Evolutionary conservation across 2,329 filamentous ascomycete genomes (phyloP).

Genomic region (Zymoseptoria crescenta): DNA sequence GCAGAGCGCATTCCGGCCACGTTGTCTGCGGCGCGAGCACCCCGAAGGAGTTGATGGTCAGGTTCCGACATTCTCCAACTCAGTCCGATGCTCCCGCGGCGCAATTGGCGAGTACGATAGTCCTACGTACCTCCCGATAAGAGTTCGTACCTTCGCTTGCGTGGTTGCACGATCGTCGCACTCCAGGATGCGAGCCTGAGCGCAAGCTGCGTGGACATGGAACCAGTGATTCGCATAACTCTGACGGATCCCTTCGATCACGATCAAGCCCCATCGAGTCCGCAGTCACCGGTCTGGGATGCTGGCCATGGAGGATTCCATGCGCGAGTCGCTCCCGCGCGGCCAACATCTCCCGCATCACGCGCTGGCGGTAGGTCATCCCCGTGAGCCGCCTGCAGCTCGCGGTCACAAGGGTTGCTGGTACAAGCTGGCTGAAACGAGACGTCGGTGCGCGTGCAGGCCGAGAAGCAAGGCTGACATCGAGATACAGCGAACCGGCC

Average conservation of each 20-base stretch:
- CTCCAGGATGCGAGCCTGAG: not conserved
- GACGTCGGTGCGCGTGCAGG: not conserved
- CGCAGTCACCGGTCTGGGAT: conserved; percentile 18
- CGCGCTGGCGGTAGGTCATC: conserved; percentile 2
- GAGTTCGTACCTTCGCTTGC: not conserved
- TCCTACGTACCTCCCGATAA: not conserved
- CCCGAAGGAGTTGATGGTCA: not conserved
- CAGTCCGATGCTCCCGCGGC: not conserved
- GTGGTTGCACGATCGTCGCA: not conserved
- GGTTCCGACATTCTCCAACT: not conserved
- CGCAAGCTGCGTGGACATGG: not conserved
- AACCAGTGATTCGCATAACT: conserved; percentile 29
- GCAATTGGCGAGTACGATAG: not conserved
- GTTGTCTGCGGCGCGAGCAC: not conserved
- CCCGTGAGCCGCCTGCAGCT: not conserved
- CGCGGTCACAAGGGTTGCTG: not conserved
- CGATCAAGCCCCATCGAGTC: conserved; percentile 24
- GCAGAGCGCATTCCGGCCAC: not conserved
- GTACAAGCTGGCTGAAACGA: not conserved
- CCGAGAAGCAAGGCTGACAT: conserved; percentile 7
- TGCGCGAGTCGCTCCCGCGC: conserved; percentile 5
- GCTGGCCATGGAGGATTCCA: conserved; percentile 3
- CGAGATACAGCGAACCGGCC: conserved; percentile 9
- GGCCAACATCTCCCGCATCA: conserved; percentile 8
- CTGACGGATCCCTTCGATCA: conserved; percentile 36